These are phyloP conservation scores for Hanseniaspora taiwanica DNA, from an alignment of 805 yeast species.

Conservation along the genomic window DNA sequence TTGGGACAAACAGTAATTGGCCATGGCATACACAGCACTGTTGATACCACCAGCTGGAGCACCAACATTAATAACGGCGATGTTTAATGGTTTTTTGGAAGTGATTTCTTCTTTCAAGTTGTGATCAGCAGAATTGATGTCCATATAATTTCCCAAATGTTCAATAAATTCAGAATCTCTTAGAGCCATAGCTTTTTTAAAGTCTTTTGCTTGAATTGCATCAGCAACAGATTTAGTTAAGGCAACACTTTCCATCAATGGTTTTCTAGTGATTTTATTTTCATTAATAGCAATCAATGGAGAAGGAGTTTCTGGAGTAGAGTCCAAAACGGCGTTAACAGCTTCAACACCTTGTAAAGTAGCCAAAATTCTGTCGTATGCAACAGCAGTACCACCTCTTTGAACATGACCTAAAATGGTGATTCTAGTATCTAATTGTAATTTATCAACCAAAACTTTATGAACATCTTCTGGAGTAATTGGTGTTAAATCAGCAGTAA, in stretches of 20 bases:
- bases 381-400: slow-evolving; percentile 97
- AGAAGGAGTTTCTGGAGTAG: slow-evolving; percentile 83
- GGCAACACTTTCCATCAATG: slow-evolving; percentile 80
- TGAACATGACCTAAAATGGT: slow-evolving; percentile 96
- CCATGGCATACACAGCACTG: slow-evolving; percentile 64
- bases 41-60: slow-evolving; percentile 74
- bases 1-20: slow-evolving; percentile 58
- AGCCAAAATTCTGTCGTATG: slow-evolving; percentile 81
- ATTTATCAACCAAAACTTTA: slow-evolving; percentile 56
- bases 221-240: slow-evolving; percentile 81
- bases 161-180: slow-evolving; percentile 85
- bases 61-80: slow-evolving; percentile 65
- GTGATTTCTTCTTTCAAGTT: slow-evolving; percentile 39
- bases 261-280: slow-evolving; percentile 73
- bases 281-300: slow-evolving; percentile 88
- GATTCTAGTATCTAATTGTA: slow-evolving; percentile 88
- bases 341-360: slow-evolving; percentile 98
- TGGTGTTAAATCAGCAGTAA: slow-evolving; percentile 66
- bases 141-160: slow-evolving; percentile 56
- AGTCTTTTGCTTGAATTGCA: slow-evolving; percentile 69
- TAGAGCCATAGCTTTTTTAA: slow-evolving; percentile 72
- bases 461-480: slow-evolving; percentile 72
- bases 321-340: slow-evolving; percentile 77
- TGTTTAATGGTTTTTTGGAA: slow-evolving; percentile 45
- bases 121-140: slow-evolving; percentile 57